These are phyloP conservation scores for Coemansia sp. DNA, from an alignment of 192 early-diverging fungal genomes.

Conservation along the genomic window DNA sequence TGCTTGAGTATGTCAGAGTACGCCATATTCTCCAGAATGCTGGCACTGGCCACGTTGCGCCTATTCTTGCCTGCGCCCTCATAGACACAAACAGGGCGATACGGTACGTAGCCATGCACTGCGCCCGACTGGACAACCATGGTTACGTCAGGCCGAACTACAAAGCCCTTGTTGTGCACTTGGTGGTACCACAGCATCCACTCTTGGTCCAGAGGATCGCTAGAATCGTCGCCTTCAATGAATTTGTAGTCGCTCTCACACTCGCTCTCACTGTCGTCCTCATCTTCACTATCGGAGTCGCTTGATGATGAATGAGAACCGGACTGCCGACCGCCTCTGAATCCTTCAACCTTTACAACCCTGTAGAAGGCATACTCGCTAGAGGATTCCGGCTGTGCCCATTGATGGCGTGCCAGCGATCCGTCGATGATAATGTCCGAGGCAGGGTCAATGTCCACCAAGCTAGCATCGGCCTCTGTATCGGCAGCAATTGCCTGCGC, in stretches of 20 bases:
- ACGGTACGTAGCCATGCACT: conserved; percentile 34
- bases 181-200: conserved; percentile 42
- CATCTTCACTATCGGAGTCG: conserved; percentile 11
- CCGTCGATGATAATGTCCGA: neutral
- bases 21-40: conserved; percentile 3
- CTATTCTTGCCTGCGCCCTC: neutral
- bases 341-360: conserved; percentile 40
- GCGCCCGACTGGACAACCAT: conserved; percentile 42
- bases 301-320: neutral
- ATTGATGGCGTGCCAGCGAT: neutral
- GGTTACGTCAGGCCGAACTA: conserved; percentile 37
- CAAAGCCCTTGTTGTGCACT: conserved; percentile 17
- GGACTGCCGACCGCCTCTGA: conserved; percentile 6
- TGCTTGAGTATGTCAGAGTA: conserved; percentile 20
- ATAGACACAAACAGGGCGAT: conserved; percentile 23
- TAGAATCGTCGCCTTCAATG: neutral
- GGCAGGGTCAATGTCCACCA: conserved; percentile 2
- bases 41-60: neutral
- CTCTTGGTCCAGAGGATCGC: conserved; percentile 6
- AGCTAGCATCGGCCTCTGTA: conserved; percentile 1
- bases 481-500: conserved; percentile 20
- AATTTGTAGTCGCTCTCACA: conserved; percentile 4
- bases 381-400: neutral
- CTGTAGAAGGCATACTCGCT: conserved; percentile 40
- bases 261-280: conserved; percentile 12